Evolutionary conservation across 2,329 filamentous ascomycete genomes (phyloP), one percentile per base, ranked within the genome.

Genomic region (Talaromyces pinophilus): DNA sequence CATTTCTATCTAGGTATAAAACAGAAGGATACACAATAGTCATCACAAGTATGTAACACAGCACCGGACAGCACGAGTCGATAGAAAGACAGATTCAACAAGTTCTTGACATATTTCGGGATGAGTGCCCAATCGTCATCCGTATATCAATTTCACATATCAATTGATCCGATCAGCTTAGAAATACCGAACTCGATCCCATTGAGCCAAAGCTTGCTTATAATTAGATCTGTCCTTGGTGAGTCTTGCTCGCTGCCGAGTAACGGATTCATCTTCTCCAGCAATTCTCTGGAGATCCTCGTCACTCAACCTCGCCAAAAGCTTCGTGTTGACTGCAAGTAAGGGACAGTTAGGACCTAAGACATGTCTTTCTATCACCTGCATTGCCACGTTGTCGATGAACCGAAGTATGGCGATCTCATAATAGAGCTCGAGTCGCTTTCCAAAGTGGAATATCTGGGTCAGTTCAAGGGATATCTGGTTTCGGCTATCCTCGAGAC

Each of bases 301-400:
- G 38, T 70, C 65, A 38, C 65, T 62, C 38, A 70, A 22, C 8
- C 50, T 28, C 0, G 60, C 60, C 52, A 66, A 65, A 6, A 64
- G 57, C 5, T 69, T 52, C 19, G 22, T 40, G 25, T 48, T 61
- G 46, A 70, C 33, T 3, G 63, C 38, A 22, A 40, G 60, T 19
- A 70, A 25, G 4, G 68, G 68, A 57, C 67, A 54, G 4, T 63
- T 63, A 11, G 62, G 50, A 35, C 62, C 62, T 5, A 63, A 46
- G 38, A 46, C 50, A 42, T 48, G 62, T 35, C 62, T 35, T 63
- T 63, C 62, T 6, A 63, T 19, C 48, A 63, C 62, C 28, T 70
- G 68, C 59, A 69, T 69, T 2, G 67, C 67, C 17, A 70, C 68
- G 40, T 70, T 70, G 25, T 70, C 68, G 2, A 70, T 52, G 28